Percentiles rank a stretch among this genome's conserved stretches.
Evolutionary conservation across 495 filamentous ascomycete species (phyloP).

Genomic region (Aspergillus funiculosus): DNA sequence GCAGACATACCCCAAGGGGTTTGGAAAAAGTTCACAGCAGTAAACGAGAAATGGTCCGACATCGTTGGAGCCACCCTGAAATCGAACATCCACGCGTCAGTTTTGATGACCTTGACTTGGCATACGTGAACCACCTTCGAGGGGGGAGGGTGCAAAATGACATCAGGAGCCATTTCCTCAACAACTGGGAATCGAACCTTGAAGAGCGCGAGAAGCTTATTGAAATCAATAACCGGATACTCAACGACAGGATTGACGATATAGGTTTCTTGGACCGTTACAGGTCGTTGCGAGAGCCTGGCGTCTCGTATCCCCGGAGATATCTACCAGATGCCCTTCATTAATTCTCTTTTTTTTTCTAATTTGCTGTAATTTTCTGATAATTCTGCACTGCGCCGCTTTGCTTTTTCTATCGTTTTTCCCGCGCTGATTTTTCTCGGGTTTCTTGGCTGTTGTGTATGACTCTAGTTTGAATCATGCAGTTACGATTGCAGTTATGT

Average conservation of each 20-base stretch:
- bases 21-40: neutral
- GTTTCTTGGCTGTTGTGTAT: too few species aligned
- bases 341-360: slow-evolving; percentile 2
- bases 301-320: slow-evolving; percentile 16
- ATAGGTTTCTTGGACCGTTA: slow-evolving; percentile 15
- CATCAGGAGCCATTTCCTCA: slow-evolving; percentile 27
- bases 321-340: slow-evolving; percentile 11
- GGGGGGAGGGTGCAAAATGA: slow-evolving; percentile 19
- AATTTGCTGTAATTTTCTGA: slow-evolving; percentile 1
- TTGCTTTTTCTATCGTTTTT: too few species aligned
- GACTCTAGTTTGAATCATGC: too few species aligned
- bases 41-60: slow-evolving; percentile 11
- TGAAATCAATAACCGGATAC: slow-evolving; percentile 4
- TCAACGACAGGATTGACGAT: slow-evolving; percentile 13
- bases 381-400: too few species aligned
- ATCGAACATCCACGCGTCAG: slow-evolving; percentile 17
- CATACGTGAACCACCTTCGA: slow-evolving; percentile 19
- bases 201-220: slow-evolving; percentile 19
- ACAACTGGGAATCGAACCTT: slow-evolving; percentile 27
- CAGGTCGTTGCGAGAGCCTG: slow-evolving; percentile 15
- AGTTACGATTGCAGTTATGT: too few species aligned
- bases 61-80: slow-evolving; percentile 15
- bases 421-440: too few species aligned
- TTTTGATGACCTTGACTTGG: slow-evolving; percentile 16
- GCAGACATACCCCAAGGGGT: slow-evolving; percentile 3